Conservation (phyloP, 495 filamentous ascomycete genomes). For the Tuber brumale region DNA sequence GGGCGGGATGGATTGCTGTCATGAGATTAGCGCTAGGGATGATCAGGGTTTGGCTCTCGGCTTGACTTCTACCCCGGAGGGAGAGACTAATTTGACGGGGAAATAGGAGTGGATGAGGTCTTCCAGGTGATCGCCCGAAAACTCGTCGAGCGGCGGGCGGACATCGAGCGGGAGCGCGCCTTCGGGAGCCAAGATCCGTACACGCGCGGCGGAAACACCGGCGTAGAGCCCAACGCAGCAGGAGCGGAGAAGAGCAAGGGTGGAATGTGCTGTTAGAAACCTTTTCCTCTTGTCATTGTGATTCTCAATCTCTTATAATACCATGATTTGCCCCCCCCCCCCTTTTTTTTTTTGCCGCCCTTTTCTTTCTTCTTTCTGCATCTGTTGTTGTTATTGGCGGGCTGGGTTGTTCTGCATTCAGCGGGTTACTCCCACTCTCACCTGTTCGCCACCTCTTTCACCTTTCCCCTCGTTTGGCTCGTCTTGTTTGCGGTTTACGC, state of each 20-base stretch:
- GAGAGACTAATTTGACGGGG: not conserved
- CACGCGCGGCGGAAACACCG: conserved; percentile 10
- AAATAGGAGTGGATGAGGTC: conserved; percentile 75
- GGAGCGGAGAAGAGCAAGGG: conserved; percentile 22
- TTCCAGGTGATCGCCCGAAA: conserved; percentile 92
- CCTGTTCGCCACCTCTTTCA: not conserved
- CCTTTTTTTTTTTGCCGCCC: not conserved
- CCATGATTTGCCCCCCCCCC: conserved; percentile 5
- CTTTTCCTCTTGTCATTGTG: conserved; percentile 2
- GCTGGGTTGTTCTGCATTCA: not conserved
- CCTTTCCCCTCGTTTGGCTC: not conserved
- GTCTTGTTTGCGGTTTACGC: not conserved
- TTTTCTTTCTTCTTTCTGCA: conserved; percentile 10
- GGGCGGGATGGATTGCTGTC: conserved; percentile 90
- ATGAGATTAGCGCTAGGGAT: conserved; percentile 90
- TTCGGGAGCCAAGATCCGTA: not conserved
- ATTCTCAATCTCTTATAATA: conserved; percentile 7
- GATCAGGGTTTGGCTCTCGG: conserved; percentile 56
- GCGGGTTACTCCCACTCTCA: not conserved
- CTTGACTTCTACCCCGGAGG: not conserved
- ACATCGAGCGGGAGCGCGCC: conserved; percentile 35
- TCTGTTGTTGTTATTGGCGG: conserved; percentile 2
- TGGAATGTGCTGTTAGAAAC: conserved; percentile 38
- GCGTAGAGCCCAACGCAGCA: conserved; percentile 19
- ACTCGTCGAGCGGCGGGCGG: conserved; percentile 64